phyloP scores from a whole-genome alignment of 257 asterid genomes.

The Solanum acaule region DNA sequence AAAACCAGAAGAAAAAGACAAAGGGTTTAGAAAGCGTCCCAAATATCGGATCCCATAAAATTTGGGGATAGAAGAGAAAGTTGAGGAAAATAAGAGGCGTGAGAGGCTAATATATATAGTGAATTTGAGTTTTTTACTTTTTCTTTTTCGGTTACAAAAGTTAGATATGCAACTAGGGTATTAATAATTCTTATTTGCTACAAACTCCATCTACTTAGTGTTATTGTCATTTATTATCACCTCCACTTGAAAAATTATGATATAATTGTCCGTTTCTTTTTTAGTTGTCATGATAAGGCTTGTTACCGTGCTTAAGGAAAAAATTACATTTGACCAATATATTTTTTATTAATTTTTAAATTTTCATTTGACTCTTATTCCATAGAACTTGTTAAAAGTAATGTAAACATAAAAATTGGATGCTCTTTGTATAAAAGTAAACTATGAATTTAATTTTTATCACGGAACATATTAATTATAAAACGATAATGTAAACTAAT shows the following conservation, averaged over 20 bases:
- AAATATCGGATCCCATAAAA: slow-evolving; percentile 4
- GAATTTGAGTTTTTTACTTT: neutral
- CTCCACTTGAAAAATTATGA: too few species aligned
- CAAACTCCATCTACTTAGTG: neutral
- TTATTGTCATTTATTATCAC: neutral
- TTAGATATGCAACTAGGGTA: neutral
- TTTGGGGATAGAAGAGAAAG: neutral
- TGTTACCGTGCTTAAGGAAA: too few species aligned
- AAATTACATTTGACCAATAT: too few species aligned
- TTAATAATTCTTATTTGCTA: neutral
- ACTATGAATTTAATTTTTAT: neutral
- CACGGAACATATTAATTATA: too few species aligned
- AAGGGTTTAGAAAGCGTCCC: neutral
- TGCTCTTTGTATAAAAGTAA: neutral
- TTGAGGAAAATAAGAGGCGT: neutral
- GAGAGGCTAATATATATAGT: neutral
- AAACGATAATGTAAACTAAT: too few species aligned
- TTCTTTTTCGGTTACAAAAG: neutral
- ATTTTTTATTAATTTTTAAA: too few species aligned
- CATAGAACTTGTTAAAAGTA: too few species aligned
- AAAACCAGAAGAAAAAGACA: neutral
- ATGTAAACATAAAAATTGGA: neutral
- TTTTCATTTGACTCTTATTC: too few species aligned
- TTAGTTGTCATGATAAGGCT: too few species aligned
- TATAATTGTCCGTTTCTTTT: too few species aligned